Evolutionary conservation across 768 basidiomycete genomes (phyloP), one percentile per base, ranked within the genome.

Genomic region (Tulasnella sp.): DNA sequence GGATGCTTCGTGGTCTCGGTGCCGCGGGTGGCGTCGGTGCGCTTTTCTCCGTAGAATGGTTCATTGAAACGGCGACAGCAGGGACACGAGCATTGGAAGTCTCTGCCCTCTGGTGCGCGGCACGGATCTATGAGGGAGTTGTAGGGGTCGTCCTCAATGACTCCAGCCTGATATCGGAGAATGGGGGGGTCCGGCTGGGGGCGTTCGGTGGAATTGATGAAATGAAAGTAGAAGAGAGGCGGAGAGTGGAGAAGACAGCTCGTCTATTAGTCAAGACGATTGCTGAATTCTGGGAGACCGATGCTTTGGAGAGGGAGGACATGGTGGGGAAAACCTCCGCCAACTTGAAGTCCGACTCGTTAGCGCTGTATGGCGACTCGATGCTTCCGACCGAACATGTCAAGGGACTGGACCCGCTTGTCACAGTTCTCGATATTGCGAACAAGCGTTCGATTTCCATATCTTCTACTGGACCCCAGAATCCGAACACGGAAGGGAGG

Each of bases 41-140:
- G 71, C 84, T 96, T 36, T 93, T 89, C 78, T 85, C 94, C 9
- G 89, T 95, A 5, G 93, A 96, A 79, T 96, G 97, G 90, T 90
- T 97, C 78, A 82, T 89, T 15, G 86, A 86, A 67, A 85, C 89
- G 15, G 87, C 87, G 0, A 88, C 87, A 4, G 83, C 85, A 40
- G 85, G 88, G 31, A 83, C 82, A 22, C 85, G 84, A 12, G 82
- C 80, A 12, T 83, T 84, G 34, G 87, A 89, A 22, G 88, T 90
- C 0, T 86, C 91, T 0, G 94, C 94, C 2, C 84, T 96, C 31
- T 98, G 95, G 95, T 92, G 93, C 79, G 91, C 92, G 2, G 88
- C 88, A 77, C 87, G 89, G 37, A 81, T 98, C 0, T 81, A 98
- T 76, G 90, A 93, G 79, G 96, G 97, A 2, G 84, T 91, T 9